Percentiles rank a stretch among this genome's conserved stretches.
These are phyloP conservation scores for Aspergillus sojae DNA, from an alignment of 2,329 filamentous ascomycete genomes.

Conservation along the genomic window DNA sequence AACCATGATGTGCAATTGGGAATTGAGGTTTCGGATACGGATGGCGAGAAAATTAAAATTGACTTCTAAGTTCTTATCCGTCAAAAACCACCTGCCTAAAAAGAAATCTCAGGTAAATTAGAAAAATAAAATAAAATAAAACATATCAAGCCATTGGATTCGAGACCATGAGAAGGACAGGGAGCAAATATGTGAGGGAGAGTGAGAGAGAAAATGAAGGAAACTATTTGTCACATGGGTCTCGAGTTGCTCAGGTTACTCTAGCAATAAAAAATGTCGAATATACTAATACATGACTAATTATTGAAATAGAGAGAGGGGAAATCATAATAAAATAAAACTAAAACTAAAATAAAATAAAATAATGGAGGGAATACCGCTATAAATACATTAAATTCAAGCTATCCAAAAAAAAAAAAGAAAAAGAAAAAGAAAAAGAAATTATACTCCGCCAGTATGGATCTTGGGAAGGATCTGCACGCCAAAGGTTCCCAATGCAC, in stretches of 20 bases:
- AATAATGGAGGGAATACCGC: not conserved
- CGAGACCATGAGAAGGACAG: not conserved
- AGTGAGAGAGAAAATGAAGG: not conserved
- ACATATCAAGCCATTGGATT: not conserved
- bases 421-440: not conserved
- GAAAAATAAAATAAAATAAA: not conserved
- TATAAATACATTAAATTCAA: not conserved
- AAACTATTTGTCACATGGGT: not conserved
- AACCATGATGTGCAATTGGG: not conserved
- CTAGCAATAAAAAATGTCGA: not conserved
- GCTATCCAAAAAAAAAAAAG: not conserved
- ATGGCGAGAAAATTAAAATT: not conserved
- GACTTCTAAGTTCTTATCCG: constrained; percentile 1
- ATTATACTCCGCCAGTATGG: constrained; percentile 3
- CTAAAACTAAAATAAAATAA: not conserved
- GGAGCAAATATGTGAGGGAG: not conserved
- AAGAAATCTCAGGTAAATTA: not conserved
- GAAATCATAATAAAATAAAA: not conserved
- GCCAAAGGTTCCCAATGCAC: constrained; percentile 16
- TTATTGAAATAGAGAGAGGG: not conserved
- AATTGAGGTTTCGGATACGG: not conserved
- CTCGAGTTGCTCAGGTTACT: not conserved
- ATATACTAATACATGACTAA: not conserved
- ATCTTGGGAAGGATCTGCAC: constrained; percentile 19
- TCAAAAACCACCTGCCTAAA: not conserved